phyloP scores from a whole-genome alignment of 2,329 filamentous ascomycete species.

The Chaetomium sp. region DNA sequence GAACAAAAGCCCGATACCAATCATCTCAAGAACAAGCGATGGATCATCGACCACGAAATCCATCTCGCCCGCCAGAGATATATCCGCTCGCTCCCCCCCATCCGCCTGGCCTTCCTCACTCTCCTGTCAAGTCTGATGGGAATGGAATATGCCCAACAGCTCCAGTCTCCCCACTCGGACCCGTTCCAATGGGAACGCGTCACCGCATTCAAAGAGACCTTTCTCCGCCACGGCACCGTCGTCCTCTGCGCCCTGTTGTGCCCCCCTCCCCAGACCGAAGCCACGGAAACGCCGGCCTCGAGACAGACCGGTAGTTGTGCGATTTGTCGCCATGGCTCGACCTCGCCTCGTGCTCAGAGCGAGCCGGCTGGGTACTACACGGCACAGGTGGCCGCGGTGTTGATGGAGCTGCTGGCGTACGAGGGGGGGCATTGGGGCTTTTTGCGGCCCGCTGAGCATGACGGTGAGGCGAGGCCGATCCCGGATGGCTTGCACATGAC shows the following conservation, averaged over 20 bases:
- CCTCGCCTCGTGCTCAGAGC: not conserved
- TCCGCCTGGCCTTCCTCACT: conserved; percentile 17
- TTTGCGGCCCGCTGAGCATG: not conserved
- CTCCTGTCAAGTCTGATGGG: conserved; percentile 9
- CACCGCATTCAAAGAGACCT: conserved; percentile 17
- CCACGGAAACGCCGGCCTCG: not conserved
- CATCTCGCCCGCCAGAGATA: conserved; percentile 12
- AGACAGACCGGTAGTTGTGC: not conserved
- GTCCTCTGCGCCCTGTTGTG: conserved; percentile 10
- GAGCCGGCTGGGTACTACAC: conserved; percentile 6
- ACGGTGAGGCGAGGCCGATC: not conserved
- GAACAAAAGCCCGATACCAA: not conserved
- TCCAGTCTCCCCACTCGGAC: not conserved
- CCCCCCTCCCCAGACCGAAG: conserved; percentile 1
- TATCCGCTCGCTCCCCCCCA: conserved; percentile 10
- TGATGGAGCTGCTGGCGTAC: conserved; percentile 15
- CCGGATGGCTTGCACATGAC: conserved; percentile 19
- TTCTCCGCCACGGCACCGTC: conserved; percentile 16
- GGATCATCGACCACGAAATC: not conserved
- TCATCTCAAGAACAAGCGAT: not conserved
- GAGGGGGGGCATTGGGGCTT: not conserved
- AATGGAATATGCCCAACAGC: not conserved
- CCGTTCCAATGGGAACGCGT: conserved; percentile 11
- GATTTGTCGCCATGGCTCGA: not conserved
- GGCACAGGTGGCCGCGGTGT: conserved; percentile 6